phyloP scores from a whole-genome alignment of 2,329 filamentous ascomycete species.

The Aureobasidium sp. region DNA sequence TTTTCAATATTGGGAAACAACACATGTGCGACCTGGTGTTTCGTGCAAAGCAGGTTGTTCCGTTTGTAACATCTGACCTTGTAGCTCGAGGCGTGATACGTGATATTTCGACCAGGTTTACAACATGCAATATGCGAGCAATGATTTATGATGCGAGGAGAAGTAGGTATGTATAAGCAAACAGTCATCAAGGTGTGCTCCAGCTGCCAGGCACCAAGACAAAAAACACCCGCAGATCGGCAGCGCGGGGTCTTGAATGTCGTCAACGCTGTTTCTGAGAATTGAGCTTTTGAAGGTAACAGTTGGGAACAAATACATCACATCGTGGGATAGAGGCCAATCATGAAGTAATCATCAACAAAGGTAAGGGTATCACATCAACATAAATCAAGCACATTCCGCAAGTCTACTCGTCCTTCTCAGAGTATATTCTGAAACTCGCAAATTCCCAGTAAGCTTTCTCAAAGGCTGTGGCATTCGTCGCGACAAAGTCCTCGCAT shows the following conservation, averaged over 20 bases:
- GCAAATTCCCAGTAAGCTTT: slow-evolving; percentile 53
- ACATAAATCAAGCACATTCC: neutral
- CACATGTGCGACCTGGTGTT: slow-evolving; percentile 2
- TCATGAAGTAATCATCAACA: neutral
- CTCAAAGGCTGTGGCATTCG: slow-evolving; percentile 47
- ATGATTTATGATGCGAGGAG: neutral
- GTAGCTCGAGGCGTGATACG: neutral
- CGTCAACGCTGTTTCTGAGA: neutral
- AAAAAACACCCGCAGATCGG: neutral
- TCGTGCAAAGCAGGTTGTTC: neutral
- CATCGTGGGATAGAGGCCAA: too few relatives aligned
- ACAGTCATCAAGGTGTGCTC: neutral
- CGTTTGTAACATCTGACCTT: neutral
- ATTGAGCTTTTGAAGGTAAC: neutral
- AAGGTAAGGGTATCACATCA: slow-evolving; percentile 1
- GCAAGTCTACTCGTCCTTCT: neutral
- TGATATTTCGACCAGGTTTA: neutral
- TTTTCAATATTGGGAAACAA: neutral
- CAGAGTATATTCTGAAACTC: slow-evolving; percentile 15
- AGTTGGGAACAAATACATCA: too few relatives aligned
- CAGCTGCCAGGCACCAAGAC: neutral
- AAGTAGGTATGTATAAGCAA: neutral
- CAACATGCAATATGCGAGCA: neutral
- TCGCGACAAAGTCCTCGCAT: slow-evolving; percentile 51
- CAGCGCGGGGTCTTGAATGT: neutral